phyloP scores from a whole-genome alignment of 2,329 filamentous ascomycete genomes.

The Aspergillus fumigatiaffinis region DNA sequence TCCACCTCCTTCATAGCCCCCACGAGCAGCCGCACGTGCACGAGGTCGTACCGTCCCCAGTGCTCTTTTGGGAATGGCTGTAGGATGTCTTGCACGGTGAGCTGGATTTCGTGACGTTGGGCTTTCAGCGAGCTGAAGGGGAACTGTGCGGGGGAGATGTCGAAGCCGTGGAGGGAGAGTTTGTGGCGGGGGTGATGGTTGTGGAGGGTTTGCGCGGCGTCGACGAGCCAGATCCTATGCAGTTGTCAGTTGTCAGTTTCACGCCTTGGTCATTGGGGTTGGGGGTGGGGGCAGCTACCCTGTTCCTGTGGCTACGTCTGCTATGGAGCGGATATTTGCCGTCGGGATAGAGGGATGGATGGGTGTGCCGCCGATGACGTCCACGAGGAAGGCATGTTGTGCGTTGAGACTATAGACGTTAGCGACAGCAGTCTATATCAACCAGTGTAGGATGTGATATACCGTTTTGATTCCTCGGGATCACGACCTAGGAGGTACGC shows the following conservation, averaged over 20 bases:
- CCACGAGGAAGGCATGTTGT: conserved; percentile 23
- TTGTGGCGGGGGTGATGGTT: conserved; percentile 1
- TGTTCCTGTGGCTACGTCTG: conserved; percentile 28
- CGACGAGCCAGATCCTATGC: conserved; percentile 19
- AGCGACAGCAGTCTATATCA: not conserved
- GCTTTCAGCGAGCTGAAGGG: conserved; percentile 4
- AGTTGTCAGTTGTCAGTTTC: too few species aligned
- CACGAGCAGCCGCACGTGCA: conserved; percentile 26
- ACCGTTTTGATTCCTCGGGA: conserved; percentile 19
- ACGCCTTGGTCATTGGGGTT: too few species aligned
- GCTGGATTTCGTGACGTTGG: conserved; percentile 7
- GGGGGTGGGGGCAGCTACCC: conserved; percentile 12
- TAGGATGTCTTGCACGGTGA: conserved; percentile 23
- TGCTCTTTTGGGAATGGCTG: conserved; percentile 25
- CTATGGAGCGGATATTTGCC: conserved; percentile 14
- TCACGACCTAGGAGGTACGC: conserved; percentile 20
- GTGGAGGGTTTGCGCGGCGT: conserved; percentile 8
- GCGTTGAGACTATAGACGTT: conserved; percentile 16
- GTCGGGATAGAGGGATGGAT: conserved; percentile 25
- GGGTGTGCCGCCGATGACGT: conserved; percentile 14
- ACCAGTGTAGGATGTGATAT: not conserved
- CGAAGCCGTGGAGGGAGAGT: conserved; percentile 25
- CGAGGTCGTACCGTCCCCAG: conserved; percentile 26
- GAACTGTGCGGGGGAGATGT: conserved; percentile 29
- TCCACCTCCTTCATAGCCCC: conserved; percentile 23